Conservation (phyloP, 1,139 yeast species). For the Yamadazyma kanchanaburiensis region DNA sequence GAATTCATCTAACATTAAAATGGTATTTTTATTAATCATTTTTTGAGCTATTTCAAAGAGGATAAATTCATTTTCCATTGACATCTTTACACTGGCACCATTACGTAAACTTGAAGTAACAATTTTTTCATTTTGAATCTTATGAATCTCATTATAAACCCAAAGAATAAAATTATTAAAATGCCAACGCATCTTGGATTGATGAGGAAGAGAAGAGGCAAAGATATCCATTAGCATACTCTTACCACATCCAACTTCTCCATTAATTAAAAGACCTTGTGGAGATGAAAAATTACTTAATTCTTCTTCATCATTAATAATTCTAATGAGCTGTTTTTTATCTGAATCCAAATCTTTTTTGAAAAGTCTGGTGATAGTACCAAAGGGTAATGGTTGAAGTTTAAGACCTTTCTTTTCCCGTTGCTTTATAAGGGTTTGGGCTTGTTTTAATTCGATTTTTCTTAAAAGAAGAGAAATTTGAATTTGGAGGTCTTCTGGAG, state of each 20-base stretch:
- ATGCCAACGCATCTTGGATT: slow-evolving; percentile 68
- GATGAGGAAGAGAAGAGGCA: slow-evolving; percentile 62
- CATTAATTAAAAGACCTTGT: slow-evolving; percentile 62
- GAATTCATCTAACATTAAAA: slow-evolving; percentile 67
- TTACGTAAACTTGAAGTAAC: slow-evolving; percentile 27
- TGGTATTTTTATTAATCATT: slow-evolving; percentile 56
- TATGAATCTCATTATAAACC: slow-evolving; percentile 63
- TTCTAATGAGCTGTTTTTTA: slow-evolving; percentile 37
- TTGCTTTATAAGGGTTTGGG: slow-evolving; percentile 15
- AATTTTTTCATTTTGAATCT: slow-evolving; percentile 43
- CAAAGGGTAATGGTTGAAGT: slow-evolving; percentile 15
- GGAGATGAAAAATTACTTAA: slow-evolving; percentile 55
- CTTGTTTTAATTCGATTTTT: slow-evolving; percentile 41
- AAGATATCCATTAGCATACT: slow-evolving; percentile 73
- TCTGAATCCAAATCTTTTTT: slow-evolving; percentile 25
- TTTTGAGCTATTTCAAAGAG: slow-evolving; percentile 66
- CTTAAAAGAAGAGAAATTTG: slow-evolving; percentile 46
- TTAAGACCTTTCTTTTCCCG: slow-evolving; percentile 6
- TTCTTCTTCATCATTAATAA: slow-evolving; percentile 65
- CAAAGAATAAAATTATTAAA: slow-evolving; percentile 67
- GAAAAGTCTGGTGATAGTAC: slow-evolving; percentile 20
- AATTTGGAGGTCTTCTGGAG: slow-evolving; percentile 50
- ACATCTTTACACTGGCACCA: slow-evolving; percentile 28
- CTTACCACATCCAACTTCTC: slow-evolving; percentile 77
- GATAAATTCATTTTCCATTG: slow-evolving; percentile 61